A percentile compares a stretch with the other conserved stretches of the same genome.
Evolutionary conservation across 176 grass and related monocot species (phyloP).

Genomic region (Tillandsia leiboldiana): DNA sequence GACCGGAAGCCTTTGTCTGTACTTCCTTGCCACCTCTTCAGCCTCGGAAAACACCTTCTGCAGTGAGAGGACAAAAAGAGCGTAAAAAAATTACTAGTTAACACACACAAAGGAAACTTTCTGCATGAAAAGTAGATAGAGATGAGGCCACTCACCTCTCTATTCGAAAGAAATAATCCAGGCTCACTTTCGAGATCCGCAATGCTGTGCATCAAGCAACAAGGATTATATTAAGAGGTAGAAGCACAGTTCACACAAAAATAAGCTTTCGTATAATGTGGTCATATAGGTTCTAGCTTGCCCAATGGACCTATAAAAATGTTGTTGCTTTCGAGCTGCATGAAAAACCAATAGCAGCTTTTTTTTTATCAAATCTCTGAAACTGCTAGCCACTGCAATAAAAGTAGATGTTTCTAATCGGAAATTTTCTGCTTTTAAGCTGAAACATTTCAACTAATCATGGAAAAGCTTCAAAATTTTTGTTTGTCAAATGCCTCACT

Average conservation of each 20-base stretch:
- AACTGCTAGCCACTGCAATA: too few relatives aligned
- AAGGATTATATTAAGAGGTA: slow-evolving; percentile 18
- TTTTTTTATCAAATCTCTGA: too few relatives aligned
- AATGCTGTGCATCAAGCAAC: slow-evolving; percentile 48
- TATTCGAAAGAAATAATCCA: slow-evolving; percentile 70
- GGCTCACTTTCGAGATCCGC: slow-evolving; percentile 71
- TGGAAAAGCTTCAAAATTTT: too few relatives aligned
- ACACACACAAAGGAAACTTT: background rate
- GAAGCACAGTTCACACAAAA: background rate
- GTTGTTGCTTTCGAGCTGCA: too few relatives aligned
- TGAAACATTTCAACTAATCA: too few relatives aligned
- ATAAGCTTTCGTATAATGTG: background rate
- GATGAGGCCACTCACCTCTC: slow-evolving; percentile 37
- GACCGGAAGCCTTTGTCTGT: slow-evolving; percentile 45
- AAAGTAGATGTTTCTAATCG: too few relatives aligned
- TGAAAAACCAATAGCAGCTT: too few relatives aligned
- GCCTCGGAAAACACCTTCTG: slow-evolving; percentile 86
- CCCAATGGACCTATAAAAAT: too few relatives aligned
- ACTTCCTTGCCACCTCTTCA: slow-evolving; percentile 53
- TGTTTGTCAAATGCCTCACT: too few relatives aligned
- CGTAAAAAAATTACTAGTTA: slow-evolving; percentile 2
- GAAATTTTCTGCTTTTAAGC: too few relatives aligned
- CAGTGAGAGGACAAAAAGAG: slow-evolving; percentile 10
- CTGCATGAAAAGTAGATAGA: slow-evolving; percentile 1
- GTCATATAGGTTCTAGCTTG: too few relatives aligned